These are phyloP conservation scores for Botrytis byssoidea DNA, from an alignment of 2,329 filamentous ascomycete genomes.

Conservation along the genomic window DNA sequence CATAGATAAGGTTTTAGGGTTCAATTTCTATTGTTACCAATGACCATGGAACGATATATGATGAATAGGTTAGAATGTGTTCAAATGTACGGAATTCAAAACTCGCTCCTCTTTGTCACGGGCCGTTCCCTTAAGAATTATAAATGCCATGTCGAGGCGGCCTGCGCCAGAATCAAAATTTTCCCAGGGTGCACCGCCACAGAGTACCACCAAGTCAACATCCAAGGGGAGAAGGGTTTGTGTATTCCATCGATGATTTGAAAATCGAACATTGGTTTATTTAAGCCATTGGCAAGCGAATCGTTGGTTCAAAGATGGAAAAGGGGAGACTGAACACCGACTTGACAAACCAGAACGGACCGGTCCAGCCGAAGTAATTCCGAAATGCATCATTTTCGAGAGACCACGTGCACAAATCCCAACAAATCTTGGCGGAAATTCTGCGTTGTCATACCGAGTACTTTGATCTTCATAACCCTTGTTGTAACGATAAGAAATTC, in stretches of 20 bases:
- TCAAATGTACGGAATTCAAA: not conserved
- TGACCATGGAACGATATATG: not conserved
- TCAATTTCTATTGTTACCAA: not conserved
- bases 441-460: slow-evolving; percentile 9
- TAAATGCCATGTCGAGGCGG: not conserved
- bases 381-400: not conserved
- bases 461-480: slow-evolving; percentile 1
- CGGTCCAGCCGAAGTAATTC: not conserved
- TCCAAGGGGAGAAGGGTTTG: not conserved
- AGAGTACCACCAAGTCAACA: not conserved
- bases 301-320: not conserved
- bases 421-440: slow-evolving; percentile 4
- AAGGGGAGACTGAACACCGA: not conserved
- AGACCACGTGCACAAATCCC: not conserved
- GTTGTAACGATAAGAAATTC: slow-evolving; percentile 6
- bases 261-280: not conserved
- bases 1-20: no score
- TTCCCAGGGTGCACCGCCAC: not conserved
- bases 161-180: not conserved
- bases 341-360: not conserved
- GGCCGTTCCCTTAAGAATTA: not conserved
- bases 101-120: not conserved
- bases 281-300: not conserved
- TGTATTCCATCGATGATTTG: not conserved
- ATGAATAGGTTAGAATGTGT: not conserved